Conservation (phyloP, 1,284 basidiomycete species). For the Ganoderma meredithae region DNA sequence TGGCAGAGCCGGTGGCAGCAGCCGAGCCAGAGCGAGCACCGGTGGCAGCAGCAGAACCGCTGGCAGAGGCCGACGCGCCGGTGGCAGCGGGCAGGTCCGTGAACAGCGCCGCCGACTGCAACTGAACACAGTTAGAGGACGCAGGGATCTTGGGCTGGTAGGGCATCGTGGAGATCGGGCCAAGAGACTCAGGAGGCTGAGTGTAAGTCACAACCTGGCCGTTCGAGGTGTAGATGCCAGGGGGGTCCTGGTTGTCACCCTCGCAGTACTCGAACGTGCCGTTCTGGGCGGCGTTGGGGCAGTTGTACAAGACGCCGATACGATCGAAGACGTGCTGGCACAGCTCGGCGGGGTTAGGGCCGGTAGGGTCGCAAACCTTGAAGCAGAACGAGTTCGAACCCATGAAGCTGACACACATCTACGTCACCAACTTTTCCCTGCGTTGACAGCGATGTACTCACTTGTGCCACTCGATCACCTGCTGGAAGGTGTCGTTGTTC, state of each 20-base stretch:
- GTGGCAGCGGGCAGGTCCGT: slow-evolving; percentile 32
- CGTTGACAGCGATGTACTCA: slow-evolving; percentile 32
- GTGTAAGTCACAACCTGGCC: slow-evolving; percentile 57
- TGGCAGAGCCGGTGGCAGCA: slow-evolving; percentile 32
- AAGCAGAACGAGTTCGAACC: slow-evolving; percentile 56
- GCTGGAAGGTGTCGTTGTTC: slow-evolving; percentile 45
- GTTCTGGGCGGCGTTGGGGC: slow-evolving; percentile 49
- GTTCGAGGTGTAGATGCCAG: slow-evolving; percentile 57
- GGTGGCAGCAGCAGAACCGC: slow-evolving; percentile 36
- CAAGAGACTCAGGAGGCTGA: slow-evolving; percentile 67
- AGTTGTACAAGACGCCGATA: slow-evolving; percentile 59
- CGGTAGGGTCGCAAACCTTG: slow-evolving; percentile 60
- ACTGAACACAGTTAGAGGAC: slow-evolving; percentile 69
- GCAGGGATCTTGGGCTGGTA: slow-evolving; percentile 67
- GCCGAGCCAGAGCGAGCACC: slow-evolving; percentile 32
- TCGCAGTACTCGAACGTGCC: slow-evolving; percentile 54
- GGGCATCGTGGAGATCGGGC: slow-evolving; percentile 63
- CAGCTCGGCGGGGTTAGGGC: slow-evolving; percentile 46
- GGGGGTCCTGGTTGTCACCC: slow-evolving; percentile 68
- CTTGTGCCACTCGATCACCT: slow-evolving; percentile 56
- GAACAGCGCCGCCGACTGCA: slow-evolving; percentile 61
- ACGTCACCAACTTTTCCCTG: background rate
- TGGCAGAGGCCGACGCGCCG: slow-evolving; percentile 42
- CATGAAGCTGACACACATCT: slow-evolving; percentile 49
- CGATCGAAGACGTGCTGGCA: slow-evolving; percentile 59